Percentiles rank a stretch among this genome's conserved stretches.
Conservation (phyloP, 2,329 filamentous ascomycete species). For the Clonostachys byssicola region DNA sequence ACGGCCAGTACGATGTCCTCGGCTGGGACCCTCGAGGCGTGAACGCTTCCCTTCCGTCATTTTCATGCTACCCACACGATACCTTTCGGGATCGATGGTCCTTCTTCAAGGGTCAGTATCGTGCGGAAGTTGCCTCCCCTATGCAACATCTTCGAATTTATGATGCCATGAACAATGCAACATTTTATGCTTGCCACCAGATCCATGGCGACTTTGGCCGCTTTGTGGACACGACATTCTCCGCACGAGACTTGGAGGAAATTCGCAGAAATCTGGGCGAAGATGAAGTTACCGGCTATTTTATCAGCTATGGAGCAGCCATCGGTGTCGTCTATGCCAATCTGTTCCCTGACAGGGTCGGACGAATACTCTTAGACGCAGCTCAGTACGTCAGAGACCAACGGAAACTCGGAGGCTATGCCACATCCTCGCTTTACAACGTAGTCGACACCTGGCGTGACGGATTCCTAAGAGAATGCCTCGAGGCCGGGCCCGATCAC, state of each 20-base stretch:
- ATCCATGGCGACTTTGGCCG: slow-evolving; percentile 36
- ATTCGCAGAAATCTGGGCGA: slow-evolving; percentile 40
- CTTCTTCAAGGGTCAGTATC: slow-evolving; percentile 29
- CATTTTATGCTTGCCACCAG: slow-evolving; percentile 35
- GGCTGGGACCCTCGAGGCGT: slow-evolving; percentile 53
- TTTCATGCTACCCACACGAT: slow-evolving; percentile 40
- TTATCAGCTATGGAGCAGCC: slow-evolving; percentile 47
- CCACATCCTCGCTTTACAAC: slow-evolving; percentile 42
- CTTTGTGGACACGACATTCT: slow-evolving; percentile 40
- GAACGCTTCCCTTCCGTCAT: slow-evolving; percentile 37
- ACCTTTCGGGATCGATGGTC: slow-evolving; percentile 41
- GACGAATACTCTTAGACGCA: slow-evolving; percentile 43
- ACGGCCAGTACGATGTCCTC: slow-evolving; percentile 38
- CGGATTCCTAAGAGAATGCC: slow-evolving; percentile 44
- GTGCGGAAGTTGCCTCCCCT: slow-evolving; percentile 25
- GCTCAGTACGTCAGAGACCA: slow-evolving; percentile 42
- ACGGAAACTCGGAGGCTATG: slow-evolving; percentile 38
- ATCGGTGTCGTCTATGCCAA: slow-evolving; percentile 47
- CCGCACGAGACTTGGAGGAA: slow-evolving; percentile 43
- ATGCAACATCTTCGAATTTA: slow-evolving; percentile 31
- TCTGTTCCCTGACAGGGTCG: slow-evolving; percentile 44
- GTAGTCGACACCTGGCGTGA: slow-evolving; percentile 43
- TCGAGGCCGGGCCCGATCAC: slow-evolving; percentile 38
- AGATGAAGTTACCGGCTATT: slow-evolving; percentile 38
- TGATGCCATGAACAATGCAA: slow-evolving; percentile 41